These are phyloP conservation scores for Melampsora larici-populina DNA, from an alignment of 1,284 basidiomycete genomes.

Conservation along the genomic window DNA sequence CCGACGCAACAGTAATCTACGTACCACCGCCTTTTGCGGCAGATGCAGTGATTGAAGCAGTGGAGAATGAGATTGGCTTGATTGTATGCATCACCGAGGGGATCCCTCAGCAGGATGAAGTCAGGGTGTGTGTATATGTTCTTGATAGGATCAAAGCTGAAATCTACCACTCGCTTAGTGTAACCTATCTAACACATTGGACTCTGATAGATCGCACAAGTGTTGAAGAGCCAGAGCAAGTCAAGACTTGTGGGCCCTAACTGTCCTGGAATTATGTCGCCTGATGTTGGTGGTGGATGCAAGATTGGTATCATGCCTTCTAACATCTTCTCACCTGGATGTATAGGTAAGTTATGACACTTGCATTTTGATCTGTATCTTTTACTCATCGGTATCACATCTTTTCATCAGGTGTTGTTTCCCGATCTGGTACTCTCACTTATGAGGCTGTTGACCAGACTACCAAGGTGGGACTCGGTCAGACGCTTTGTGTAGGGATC, in stretches of 20 bases:
- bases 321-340: slow-evolving; percentile 46
- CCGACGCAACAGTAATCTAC: slow-evolving; percentile 91
- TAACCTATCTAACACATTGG: neutral
- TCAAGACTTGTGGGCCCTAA: slow-evolving; percentile 94
- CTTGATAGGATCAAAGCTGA: neutral
- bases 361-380: neutral
- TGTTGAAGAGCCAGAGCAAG: slow-evolving; percentile 86
- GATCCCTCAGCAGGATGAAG: slow-evolving; percentile 93
- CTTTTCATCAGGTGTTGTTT: slow-evolving; percentile 74
- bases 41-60: slow-evolving; percentile 93
- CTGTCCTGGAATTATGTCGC: slow-evolving; percentile 97
- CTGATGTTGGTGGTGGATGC: slow-evolving; percentile 69
- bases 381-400: neutral
- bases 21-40: slow-evolving; percentile 89
- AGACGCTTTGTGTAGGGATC: slow-evolving; percentile 94
- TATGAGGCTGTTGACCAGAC: slow-evolving; percentile 93
- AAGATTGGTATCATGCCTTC: slow-evolving; percentile 99
- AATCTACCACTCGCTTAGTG: neutral
- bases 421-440: slow-evolving; percentile 88
- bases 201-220: slow-evolving; percentile 72
- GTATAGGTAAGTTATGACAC: slow-evolving; percentile 44
- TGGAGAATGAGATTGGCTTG: slow-evolving; percentile 91
- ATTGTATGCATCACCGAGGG: slow-evolving; percentile 98
- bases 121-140: slow-evolving; percentile 62
- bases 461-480: slow-evolving; percentile 90